phyloP scores from a whole-genome alignment of 768 basidiomycete genomes.

The Hygrocybe coccinea region DNA sequence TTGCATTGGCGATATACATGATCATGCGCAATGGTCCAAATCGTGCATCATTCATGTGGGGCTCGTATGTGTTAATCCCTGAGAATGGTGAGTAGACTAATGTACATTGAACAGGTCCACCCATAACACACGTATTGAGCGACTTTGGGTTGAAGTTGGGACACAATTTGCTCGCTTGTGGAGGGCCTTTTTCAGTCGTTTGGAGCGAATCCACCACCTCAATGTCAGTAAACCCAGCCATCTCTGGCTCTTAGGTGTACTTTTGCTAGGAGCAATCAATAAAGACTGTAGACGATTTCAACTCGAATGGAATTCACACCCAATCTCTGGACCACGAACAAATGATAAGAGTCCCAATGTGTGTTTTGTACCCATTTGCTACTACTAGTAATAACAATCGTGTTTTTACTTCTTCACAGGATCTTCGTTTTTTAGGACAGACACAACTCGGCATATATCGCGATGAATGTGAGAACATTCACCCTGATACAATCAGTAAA shows the following conservation, averaged over 20 bases:
- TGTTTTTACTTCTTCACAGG: neutral
- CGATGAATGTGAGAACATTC: neutral
- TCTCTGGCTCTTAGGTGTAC: slow-evolving; percentile 36
- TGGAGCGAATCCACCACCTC: slow-evolving; percentile 31
- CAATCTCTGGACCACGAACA: slow-evolving; percentile 17
- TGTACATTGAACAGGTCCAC: slow-evolving; percentile 22
- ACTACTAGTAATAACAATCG: neutral
- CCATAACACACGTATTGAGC: slow-evolving; percentile 34
- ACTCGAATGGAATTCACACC: slow-evolving; percentile 30
- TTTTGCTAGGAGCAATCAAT: slow-evolving; percentile 29
- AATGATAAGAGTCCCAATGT: slow-evolving; percentile 9
- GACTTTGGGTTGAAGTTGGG: slow-evolving; percentile 40
- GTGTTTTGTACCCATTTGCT: neutral
- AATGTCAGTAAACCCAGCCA: slow-evolving; percentile 24
- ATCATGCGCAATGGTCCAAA: slow-evolving; percentile 27
- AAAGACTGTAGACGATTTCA: slow-evolving; percentile 24
- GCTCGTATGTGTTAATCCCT: slow-evolving; percentile 13
- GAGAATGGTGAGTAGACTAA: neutral
- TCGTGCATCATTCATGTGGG: no score
- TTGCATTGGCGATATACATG: slow-evolving; percentile 32
- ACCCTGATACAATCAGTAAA: neutral
- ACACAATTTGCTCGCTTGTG: slow-evolving; percentile 32
- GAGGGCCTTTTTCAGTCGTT: slow-evolving; percentile 32
- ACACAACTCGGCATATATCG: slow-evolving; percentile 2
- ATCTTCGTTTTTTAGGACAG: slow-evolving; percentile 6